Conservation (phyloP, 768 basidiomycete species). For the Fomitopsis pulvina region DNA sequence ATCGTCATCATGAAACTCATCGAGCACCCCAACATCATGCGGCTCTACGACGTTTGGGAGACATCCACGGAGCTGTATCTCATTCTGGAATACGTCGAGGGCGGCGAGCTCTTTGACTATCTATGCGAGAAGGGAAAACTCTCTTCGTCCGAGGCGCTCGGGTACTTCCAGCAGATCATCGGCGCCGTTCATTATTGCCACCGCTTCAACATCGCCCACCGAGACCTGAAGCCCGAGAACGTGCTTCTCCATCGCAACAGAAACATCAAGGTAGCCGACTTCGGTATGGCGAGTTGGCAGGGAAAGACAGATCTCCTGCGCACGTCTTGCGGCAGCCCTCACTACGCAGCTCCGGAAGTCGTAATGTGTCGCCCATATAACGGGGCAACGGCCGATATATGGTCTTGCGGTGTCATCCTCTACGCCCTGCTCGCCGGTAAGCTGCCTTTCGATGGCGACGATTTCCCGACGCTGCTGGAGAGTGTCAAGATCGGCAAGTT, state of each 20-base stretch:
- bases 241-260: constrained; percentile 75
- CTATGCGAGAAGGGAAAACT: constrained; percentile 75
- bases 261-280: constrained; percentile 94
- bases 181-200: constrained; percentile 89
- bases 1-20: constrained; percentile 98
- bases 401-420: constrained; percentile 95
- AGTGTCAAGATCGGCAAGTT: constrained; percentile 74
- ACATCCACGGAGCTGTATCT: constrained; percentile 84
- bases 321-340: constrained; percentile 91
- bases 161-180: constrained; percentile 92
- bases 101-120: constrained; percentile 93
- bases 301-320: constrained; percentile 53
- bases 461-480: constrained; percentile 66
- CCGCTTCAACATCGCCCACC: constrained; percentile 89
- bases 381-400: constrained; percentile 86
- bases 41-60: constrained; percentile 96
- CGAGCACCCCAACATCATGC: constrained; percentile 91
- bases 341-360: constrained; percentile 93
- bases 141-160: constrained; percentile 62
- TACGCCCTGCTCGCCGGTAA: constrained; percentile 82
- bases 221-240: constrained; percentile 94
- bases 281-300: constrained; percentile 97
- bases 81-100: constrained; percentile 91
- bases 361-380: constrained; percentile 78
- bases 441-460: constrained; percentile 92